Evolutionary conservation across 2,329 filamentous ascomycete species (phyloP).

Genomic region (Teratosphaeria pseudoeucalypti): DNA sequence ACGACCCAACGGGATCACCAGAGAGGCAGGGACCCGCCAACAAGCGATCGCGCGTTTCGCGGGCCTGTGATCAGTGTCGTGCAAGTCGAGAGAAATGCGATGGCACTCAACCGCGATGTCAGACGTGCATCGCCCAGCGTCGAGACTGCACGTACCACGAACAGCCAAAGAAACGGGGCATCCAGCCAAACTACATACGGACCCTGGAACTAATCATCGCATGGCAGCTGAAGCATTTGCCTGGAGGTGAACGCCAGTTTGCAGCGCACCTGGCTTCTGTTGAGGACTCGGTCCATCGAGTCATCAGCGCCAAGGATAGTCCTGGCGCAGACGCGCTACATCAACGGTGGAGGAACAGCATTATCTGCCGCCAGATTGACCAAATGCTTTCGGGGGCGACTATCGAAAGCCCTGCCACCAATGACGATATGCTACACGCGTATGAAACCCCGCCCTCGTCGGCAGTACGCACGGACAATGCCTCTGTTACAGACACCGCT

Average conservation of each 20-base stretch:
- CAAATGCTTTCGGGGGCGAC: conserved; percentile 43
- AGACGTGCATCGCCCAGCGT: conserved; percentile 53
- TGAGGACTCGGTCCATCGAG: conserved; percentile 30
- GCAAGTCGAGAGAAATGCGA: conserved; percentile 58
- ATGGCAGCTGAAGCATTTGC: conserved; percentile 53
- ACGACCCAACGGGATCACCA: conserved; percentile 2
- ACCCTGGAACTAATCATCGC: conserved; percentile 60
- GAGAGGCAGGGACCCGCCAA: conserved; percentile 30
- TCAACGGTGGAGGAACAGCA: conserved; percentile 51
- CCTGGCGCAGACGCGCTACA: conserved; percentile 48
- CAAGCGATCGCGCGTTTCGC: conserved; percentile 41
- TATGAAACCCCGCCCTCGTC: background rate
- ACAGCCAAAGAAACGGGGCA: conserved; percentile 63
- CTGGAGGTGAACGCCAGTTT: conserved; percentile 49
- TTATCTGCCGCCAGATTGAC: conserved; percentile 53
- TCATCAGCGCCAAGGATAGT: conserved; percentile 44
- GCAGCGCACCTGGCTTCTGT: conserved; percentile 43
- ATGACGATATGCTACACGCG: background rate
- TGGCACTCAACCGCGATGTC: conserved; percentile 53
- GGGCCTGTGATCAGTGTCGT: conserved; percentile 31
- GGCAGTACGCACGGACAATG: background rate
- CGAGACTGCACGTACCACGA: conserved; percentile 61
- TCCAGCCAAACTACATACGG: conserved; percentile 70
- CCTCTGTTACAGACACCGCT: background rate
- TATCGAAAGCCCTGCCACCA: conserved; percentile 10